Conservation (phyloP, 768 basidiomycete species). For the Coprinellus aureogranulatus region DNA sequence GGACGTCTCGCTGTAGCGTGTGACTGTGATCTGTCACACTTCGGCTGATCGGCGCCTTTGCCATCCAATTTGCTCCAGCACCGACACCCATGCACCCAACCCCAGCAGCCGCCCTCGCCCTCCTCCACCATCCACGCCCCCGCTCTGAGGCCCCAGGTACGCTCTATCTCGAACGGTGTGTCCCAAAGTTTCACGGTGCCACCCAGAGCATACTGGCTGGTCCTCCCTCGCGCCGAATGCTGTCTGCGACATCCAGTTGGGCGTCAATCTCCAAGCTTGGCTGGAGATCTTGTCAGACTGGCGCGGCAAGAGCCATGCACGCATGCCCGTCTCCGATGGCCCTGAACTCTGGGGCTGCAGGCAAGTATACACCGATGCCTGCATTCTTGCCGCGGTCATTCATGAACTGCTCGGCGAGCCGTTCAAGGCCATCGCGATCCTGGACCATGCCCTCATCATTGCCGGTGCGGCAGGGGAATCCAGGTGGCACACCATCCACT, state of each 20-base stretch:
- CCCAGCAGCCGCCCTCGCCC: too few species aligned
- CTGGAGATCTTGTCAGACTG: not conserved
- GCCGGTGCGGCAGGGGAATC: slow-evolving; percentile 70
- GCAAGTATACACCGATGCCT: slow-evolving; percentile 73
- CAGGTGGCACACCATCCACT: slow-evolving; percentile 59
- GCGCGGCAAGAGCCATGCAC: not conserved
- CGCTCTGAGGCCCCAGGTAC: too few species aligned
- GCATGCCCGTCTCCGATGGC: not conserved
- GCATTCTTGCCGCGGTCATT: slow-evolving; percentile 49
- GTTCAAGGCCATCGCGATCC: slow-evolving; percentile 46
- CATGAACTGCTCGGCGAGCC: slow-evolving; percentile 33
- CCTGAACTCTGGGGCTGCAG: slow-evolving; percentile 49
- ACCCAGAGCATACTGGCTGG: not conserved
- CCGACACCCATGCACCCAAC: too few species aligned
- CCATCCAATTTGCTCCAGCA: too few species aligned
- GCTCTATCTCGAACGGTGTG: not conserved
- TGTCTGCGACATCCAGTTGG: not conserved
- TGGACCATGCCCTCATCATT: slow-evolving; percentile 83
- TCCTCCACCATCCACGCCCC: too few species aligned
- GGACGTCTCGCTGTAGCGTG: too few species aligned
- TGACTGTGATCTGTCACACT: too few species aligned
- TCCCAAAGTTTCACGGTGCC: not conserved
- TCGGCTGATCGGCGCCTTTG: slow-evolving; percentile 1
- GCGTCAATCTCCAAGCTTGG: not conserved
- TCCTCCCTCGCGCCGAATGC: not conserved